phyloP scores from a whole-genome alignment of 176 grass and related monocot genomes.

The Aegilops longissima region DNA sequence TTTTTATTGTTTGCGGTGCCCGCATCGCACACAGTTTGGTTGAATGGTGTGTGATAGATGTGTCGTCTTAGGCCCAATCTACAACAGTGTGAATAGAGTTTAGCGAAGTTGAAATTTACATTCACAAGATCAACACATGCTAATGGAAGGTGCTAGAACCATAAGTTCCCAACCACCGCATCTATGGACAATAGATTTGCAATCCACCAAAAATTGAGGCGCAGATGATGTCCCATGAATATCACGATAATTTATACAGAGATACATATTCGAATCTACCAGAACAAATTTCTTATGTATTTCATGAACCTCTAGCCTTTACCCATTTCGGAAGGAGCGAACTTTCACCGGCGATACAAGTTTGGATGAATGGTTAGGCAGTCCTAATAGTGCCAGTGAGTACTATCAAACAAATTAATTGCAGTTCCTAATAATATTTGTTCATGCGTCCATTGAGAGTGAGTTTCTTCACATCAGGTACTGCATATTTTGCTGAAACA shows the following conservation, averaged over 20 bases:
- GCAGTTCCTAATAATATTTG: not conserved
- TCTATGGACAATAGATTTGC: not conserved
- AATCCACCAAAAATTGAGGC: not conserved
- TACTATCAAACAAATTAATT: not conserved
- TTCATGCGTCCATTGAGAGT: not conserved
- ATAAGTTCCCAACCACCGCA: not conserved
- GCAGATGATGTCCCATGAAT: not conserved
- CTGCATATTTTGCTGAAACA: slow-evolving; percentile 13
- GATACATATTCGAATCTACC: not conserved
- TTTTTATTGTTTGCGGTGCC: no score
- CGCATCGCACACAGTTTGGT: no score
- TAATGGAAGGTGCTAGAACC: not conserved
- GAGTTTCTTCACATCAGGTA: slow-evolving; percentile 29
- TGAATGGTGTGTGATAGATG: no score
- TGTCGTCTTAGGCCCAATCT: no score
- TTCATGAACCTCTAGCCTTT: not conserved
- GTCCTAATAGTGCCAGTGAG: not conserved
- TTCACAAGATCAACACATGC: no score
- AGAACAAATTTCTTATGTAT: not conserved
- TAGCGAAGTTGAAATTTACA: no score
- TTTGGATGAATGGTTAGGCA: not conserved
- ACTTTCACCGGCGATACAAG: not conserved
- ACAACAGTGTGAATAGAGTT: no score
- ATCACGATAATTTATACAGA: not conserved
- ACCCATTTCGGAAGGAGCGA: not conserved